These are phyloP conservation scores for Sporisorium exsertum DNA, from an alignment of 1,284 basidiomycete species.

Conservation along the genomic window DNA sequence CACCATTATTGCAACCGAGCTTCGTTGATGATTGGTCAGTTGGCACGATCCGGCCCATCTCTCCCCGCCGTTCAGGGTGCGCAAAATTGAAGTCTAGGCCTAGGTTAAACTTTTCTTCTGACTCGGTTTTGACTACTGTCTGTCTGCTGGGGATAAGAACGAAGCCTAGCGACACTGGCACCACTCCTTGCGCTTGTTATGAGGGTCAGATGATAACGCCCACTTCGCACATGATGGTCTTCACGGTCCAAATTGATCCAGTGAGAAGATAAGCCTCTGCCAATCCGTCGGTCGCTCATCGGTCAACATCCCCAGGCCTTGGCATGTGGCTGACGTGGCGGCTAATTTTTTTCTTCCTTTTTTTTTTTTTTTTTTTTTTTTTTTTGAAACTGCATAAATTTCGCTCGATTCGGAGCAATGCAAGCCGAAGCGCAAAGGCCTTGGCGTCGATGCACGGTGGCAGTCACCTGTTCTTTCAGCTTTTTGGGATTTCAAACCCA, in stretches of 20 bases:
- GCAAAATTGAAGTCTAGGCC: background rate
- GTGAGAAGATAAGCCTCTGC: background rate
- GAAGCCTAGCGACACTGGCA: background rate
- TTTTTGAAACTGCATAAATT: background rate
- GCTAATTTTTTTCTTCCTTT: background rate
- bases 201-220: slow-evolving; percentile 10
- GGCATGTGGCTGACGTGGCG: background rate
- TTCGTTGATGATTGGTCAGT: background rate
- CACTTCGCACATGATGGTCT: slow-evolving; percentile 24
- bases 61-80: background rate
- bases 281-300: background rate
- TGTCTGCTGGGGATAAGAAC: background rate
- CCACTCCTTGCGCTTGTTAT: background rate
- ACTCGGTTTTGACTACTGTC: background rate
- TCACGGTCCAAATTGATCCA: slow-evolving; percentile 6
- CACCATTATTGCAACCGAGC: background rate
- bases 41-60: background rate
- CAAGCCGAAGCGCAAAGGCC: background rate
- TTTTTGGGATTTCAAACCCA: background rate
- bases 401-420: background rate
- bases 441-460: background rate
- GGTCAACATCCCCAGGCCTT: background rate
- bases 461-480: too few species aligned
- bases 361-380: background rate
- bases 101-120: too few species aligned